These are phyloP conservation scores for Diversispora epigaea DNA, from an alignment of 192 early-diverging fungal species.

Conservation along the genomic window DNA sequence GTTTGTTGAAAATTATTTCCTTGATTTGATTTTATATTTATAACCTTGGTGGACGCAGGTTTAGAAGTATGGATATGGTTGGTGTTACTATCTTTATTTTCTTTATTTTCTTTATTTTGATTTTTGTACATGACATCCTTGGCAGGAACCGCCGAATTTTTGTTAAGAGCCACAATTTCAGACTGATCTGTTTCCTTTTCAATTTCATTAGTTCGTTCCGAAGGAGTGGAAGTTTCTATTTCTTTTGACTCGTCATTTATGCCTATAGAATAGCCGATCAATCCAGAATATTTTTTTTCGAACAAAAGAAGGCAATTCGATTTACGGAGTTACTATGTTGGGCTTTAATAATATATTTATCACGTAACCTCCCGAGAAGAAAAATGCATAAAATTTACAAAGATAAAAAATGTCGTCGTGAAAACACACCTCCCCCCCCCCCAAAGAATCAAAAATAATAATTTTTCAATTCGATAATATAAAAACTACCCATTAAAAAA, in stretches of 20 bases:
- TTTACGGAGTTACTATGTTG: neutral
- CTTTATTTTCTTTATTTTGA: neutral
- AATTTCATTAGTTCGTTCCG: constrained; percentile 22
- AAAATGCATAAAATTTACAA: neutral
- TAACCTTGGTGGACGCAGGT: constrained; percentile 5
- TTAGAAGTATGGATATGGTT: neutral
- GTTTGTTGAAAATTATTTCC: constrained; percentile 7
- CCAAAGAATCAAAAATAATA: constrained; percentile 26
- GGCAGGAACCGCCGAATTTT: constrained; percentile 10
- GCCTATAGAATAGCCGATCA: constrained; percentile 23
- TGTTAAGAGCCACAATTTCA: neutral
- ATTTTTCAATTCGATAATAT: neutral
- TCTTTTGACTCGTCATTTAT: constrained; percentile 30
- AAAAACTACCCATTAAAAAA: constrained; percentile 20
- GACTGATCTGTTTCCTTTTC: constrained; percentile 24
- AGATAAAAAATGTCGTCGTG: constrained; percentile 1
- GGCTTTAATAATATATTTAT: constrained; percentile 10
- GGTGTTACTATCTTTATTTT: neutral
- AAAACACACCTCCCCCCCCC: constrained; percentile 28
- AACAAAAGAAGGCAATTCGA: constrained; percentile 3
- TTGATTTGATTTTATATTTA: constrained; percentile 9
- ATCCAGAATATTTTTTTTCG: neutral
- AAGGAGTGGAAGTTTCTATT: constrained; percentile 29
- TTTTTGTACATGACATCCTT: constrained; percentile 10
- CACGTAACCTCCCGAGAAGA: neutral